phyloP scores from a whole-genome alignment of 2,329 filamentous ascomycete species.

The Aureobasidium uvarum region DNA sequence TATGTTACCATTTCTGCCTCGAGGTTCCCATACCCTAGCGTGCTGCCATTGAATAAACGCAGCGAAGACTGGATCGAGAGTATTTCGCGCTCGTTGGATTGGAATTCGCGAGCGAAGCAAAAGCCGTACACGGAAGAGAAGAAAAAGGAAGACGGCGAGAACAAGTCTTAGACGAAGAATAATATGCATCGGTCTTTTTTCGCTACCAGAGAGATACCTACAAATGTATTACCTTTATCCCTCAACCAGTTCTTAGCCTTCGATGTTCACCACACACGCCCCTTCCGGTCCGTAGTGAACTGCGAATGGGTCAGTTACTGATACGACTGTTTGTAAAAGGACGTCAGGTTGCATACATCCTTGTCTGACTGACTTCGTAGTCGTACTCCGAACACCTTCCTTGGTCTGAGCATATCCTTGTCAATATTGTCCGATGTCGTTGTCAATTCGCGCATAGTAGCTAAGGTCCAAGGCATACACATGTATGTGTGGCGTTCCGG shows the following conservation, averaged over 20 bases:
- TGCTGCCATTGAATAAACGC: slow-evolving; percentile 53
- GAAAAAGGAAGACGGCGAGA: not conserved
- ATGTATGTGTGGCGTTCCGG: not conserved
- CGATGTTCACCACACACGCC: too few species aligned
- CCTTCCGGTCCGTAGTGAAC: too few species aligned
- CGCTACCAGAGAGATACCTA: not conserved
- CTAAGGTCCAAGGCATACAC: not conserved
- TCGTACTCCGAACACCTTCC: not conserved
- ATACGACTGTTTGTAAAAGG: too few species aligned
- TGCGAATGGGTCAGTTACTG: too few species aligned
- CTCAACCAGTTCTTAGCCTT: too few species aligned
- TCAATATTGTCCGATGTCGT: not conserved
- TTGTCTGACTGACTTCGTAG: not conserved
- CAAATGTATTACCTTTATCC: not conserved
- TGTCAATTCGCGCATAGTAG: not conserved
- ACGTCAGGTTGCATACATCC: not conserved
- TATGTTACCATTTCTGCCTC: slow-evolving; percentile 83
- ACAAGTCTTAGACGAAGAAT: not conserved
- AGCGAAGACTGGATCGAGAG: slow-evolving; percentile 81
- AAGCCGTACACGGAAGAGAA: slow-evolving; percentile 52
- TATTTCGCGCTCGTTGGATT: slow-evolving; percentile 73
- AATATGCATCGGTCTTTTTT: not conserved
- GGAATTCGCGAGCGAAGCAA: slow-evolving; percentile 77
- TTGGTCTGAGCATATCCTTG: not conserved
- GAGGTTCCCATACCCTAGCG: slow-evolving; percentile 75